Evolutionary conservation across 139 green algal species (phyloP).

Genomic region (Deuterostichococcus epilithicus): DNA sequence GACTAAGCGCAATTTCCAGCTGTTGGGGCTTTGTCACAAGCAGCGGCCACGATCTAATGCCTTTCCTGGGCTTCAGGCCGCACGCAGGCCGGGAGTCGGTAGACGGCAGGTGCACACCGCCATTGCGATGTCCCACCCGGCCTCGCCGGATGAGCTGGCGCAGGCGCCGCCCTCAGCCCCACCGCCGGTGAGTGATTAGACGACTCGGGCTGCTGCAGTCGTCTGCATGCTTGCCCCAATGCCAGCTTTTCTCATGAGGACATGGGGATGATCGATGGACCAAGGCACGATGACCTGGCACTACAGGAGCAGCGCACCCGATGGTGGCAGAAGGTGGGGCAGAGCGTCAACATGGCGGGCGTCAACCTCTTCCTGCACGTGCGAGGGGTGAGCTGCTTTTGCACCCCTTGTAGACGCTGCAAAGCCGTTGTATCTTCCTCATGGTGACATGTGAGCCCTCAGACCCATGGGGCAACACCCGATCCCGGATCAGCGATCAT

Average conservation of each 20-base stretch:
- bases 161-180: not conserved
- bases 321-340: slow-evolving; percentile 40
- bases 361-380: slow-evolving; percentile 65
- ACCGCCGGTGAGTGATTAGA: not conserved
- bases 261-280: too few species aligned
- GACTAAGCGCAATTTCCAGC: too few species aligned
- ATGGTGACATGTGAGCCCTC: not conserved
- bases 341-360: slow-evolving; percentile 75
- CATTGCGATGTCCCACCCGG: not conserved
- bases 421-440: too few species aligned
- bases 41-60: too few species aligned
- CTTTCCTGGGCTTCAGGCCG: too few species aligned
- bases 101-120: not conserved
- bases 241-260: too few species aligned
- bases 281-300: too few species aligned
- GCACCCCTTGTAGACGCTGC: not conserved
- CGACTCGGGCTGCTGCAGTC: too few species aligned
- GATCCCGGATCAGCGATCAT: not conserved
- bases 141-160: not conserved
- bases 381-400: slow-evolving; percentile 54
- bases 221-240: too few species aligned
- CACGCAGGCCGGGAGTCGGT: not conserved
- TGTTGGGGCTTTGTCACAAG: too few species aligned
- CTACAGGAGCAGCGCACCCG: slow-evolving; percentile 8
- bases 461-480: not conserved